Base-by-base conservation (phyloP, 306 rosid genomes). In the Glycine soja region DNA sequence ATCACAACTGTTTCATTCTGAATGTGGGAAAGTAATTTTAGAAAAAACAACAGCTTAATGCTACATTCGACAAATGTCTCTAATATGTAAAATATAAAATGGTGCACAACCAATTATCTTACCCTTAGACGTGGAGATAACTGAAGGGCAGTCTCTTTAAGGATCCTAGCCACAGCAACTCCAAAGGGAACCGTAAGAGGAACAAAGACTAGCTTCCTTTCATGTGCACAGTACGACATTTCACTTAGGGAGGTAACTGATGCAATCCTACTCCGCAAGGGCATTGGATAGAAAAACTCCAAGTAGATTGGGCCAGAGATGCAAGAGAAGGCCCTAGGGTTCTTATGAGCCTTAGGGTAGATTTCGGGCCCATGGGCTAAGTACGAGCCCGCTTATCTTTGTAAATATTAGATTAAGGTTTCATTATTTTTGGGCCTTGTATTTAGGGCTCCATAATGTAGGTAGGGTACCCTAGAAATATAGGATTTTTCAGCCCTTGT, bases 151-250 rank as follows among this genome's bases (percentile, higher is more conserved):
- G 91, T 87, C 73, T 83, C 90, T 42, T 82, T 88, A 74, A 93
- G 84, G 77, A 85, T 81, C 70, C 89, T 94, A 48, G 98, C 97
- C 86, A 92, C 63, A 64, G 90, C 80, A 69, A 90, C 59, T 83
- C 99, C 99, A 53, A 92, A 19, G 72, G 93, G 80, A 80, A 93
- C 45, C 0, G 92, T 92, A 68, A 92, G 16, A 80, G 95, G 92
- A 81, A 93, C 89, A 10, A 91, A 79, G 84, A 71, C 57, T 40
- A 95, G 90, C 90, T 91, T 95, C 89, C 79, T 85, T 84, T 89
- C 84, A 77, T 85, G 93, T 0, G 97, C 98, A 65, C 97, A 95
- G 80, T 95, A 95, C 38, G 98, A 93, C 90, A 93, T 82, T 88
- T 93, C 98, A 71, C 97, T 93, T 34, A 95, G 93, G 38, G 94